Evolutionary conservation across 2,329 filamentous ascomycete genomes (phyloP), one percentile per base, ranked within the genome.

Genomic region (Diatrype stigma): DNA sequence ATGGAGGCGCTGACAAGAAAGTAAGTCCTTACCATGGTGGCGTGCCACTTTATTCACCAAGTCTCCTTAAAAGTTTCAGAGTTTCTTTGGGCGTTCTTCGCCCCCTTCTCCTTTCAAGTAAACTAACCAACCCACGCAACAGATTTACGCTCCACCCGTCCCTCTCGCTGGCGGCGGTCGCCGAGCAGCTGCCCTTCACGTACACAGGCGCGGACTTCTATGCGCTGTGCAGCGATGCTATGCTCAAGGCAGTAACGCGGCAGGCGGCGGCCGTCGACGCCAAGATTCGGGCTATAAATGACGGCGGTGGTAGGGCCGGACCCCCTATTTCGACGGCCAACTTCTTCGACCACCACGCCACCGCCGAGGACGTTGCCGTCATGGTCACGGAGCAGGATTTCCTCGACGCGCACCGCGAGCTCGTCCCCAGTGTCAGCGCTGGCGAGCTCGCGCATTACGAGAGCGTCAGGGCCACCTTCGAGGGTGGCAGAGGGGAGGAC

Each of bases 161-260:
- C 1, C 78, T 96, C 45, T 94, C 90, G 11, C 82, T 99, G 11
- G 69, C 79, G 23, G 74, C 82, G 7, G 84, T 99, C 45, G 87
- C 93, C 3, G 79, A 87, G 47, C 78, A 78, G 11, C 80, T 99
- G 3, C 94, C 94, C 0, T 94, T 96, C 67, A 97, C 93, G 2
- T 99, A 96, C 73, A 99, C 94, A 0, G 94, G 94, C 64, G 94
- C 94, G 56, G 94, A 99, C 72, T 86, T 99, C 65, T 99, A 99
- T 70, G 94, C 94, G 1, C 80, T 99, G 19, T 97, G 93, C 74
- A 96, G 91, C 42, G 94, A 99, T 69, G 91, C 94, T 47, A 99
- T 99, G 94, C 86, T 99, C 60, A 97, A 99, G 70, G 94, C 94
- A 19, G 93, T 99, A 52, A 99, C 94, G 2, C 85, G 94, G 5